Percentiles rank a stretch among this genome's conserved stretches.
These are phyloP conservation scores for Cenchrus fungigraminus DNA, from an alignment of 176 grass and related monocot genomes.

Conservation along the genomic window DNA sequence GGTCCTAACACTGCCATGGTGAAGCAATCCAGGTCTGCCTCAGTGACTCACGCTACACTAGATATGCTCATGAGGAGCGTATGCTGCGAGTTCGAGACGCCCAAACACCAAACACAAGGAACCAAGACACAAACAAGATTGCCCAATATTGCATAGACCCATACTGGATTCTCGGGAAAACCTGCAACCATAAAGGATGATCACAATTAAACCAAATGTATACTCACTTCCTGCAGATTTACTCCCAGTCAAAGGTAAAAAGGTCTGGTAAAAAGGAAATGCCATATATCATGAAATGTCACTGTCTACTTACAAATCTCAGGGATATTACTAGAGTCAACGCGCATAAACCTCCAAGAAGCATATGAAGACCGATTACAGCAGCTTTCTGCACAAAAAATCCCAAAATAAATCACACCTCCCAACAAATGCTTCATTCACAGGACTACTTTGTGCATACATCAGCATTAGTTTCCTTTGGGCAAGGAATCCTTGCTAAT, in stretches of 20 bases:
- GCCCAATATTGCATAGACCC: constrained; percentile 74
- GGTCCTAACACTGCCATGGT: neutral
- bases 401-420: constrained; percentile 36
- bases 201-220: constrained; percentile 15
- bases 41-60: neutral
- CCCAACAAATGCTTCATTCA: constrained; percentile 11
- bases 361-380: constrained; percentile 68
- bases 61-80: constrained; percentile 53
- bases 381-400: constrained; percentile 76
- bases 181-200: constrained; percentile 39
- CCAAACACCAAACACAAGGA: constrained; percentile 91
- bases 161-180: constrained; percentile 73
- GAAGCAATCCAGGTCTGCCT: constrained; percentile 1
- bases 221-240: neutral
- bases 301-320: constrained; percentile 82
- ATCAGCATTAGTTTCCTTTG: constrained; percentile 13
- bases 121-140: constrained; percentile 81
- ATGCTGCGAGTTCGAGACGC: constrained; percentile 64
- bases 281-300: neutral
- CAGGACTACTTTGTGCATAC: neutral
- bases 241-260: neutral
- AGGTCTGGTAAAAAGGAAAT: constrained; percentile 16
- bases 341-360: constrained; percentile 78
- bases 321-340: constrained; percentile 82
- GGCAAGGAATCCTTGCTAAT: constrained; percentile 4